Evolutionary conservation across 1,284 basidiomycete species (phyloP).

Genomic region (Cutaneotrichosporon curvatum): DNA sequence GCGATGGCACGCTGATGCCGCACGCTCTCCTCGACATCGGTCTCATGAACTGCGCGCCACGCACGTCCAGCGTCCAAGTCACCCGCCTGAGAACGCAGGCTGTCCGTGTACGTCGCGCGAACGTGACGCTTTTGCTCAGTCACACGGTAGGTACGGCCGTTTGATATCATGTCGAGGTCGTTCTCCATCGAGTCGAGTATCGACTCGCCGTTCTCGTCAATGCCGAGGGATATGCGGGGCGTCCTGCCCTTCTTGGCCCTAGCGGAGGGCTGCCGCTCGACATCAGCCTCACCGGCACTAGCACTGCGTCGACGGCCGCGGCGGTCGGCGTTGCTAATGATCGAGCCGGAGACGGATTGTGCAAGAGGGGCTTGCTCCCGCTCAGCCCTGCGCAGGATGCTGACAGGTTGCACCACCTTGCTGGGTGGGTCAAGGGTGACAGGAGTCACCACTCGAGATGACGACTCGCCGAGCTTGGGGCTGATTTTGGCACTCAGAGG

Average conservation of each 20-base stretch:
- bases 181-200: constrained; percentile 40
- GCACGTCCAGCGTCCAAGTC: constrained; percentile 75
- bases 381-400: constrained; percentile 8
- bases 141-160: constrained; percentile 55
- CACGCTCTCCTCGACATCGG: constrained; percentile 54
- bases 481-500: background rate
- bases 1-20: constrained; percentile 64
- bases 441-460: background rate
- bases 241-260: constrained; percentile 16
- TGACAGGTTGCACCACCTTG: constrained; percentile 9
- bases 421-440: constrained; percentile 3
- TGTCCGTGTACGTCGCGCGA: constrained; percentile 65
- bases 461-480: background rate
- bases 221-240: constrained; percentile 36
- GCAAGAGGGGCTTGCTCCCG: background rate
- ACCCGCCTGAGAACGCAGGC: constrained; percentile 59
- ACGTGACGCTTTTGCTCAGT: constrained; percentile 61
- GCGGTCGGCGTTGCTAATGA: constrained; percentile 12
- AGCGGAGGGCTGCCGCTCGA: constrained; percentile 11
- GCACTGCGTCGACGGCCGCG: constrained; percentile 35
- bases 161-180: constrained; percentile 36
- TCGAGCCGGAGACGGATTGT: constrained; percentile 7
- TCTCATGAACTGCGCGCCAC: constrained; percentile 68
- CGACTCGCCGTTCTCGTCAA: constrained; percentile 32
- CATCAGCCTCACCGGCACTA: constrained; percentile 27